Base-by-base conservation (phyloP, 23 red algal species). In the Gracilaria vermiculophylla region DNA sequence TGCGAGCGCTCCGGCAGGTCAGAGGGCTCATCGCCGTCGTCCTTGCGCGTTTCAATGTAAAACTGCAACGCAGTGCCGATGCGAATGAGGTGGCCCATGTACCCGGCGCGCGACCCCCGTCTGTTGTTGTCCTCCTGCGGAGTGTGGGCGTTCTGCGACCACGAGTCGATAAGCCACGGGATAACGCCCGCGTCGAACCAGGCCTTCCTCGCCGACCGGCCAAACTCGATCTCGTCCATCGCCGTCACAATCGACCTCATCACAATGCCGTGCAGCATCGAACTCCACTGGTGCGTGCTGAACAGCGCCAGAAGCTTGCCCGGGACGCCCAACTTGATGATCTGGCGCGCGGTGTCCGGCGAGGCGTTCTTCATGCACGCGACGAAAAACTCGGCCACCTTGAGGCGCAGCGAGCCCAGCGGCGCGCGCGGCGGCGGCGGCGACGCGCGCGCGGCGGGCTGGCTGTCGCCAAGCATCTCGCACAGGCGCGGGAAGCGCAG, bases 71-170 rank as follows among this genome's bases (percentile, higher is more conserved):
- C 48, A n/a, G 77, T 79, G 23, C 80, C 79, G 34, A 93, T 93
- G 27, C 81, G 66, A 79, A 93, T 93, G 23, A 93, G 72, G 60
- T 93, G 90, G 3, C 90, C 90, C 90, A 93, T 93, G 70, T 93
- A 93, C 15, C 90, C 90, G 36, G 80, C 69, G 3, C 88, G 69
- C 8, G 62, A 76, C 57, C 72, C 60, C 28, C n/a, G 49, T 49
- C 70, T 74, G 23, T 27, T 17, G 3, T 53, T 19, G 28, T 48
- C 77, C 11, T 85, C 92, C 34, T 75, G 45, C 34, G 62, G 69
- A 45, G n/a, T 34, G 15, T 43, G 41, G 12, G 62, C 58, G 23
- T 88, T 88, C 7, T 51, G 58, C 5, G 62, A 44, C 90, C 90
- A 93, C 14, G 81, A 74, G 5, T 39, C 62, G 53, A 87, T 86